Base-by-base conservation (phyloP, 2,329 filamentous ascomycete genomes). In the Colletotrichum sp. region DNA sequence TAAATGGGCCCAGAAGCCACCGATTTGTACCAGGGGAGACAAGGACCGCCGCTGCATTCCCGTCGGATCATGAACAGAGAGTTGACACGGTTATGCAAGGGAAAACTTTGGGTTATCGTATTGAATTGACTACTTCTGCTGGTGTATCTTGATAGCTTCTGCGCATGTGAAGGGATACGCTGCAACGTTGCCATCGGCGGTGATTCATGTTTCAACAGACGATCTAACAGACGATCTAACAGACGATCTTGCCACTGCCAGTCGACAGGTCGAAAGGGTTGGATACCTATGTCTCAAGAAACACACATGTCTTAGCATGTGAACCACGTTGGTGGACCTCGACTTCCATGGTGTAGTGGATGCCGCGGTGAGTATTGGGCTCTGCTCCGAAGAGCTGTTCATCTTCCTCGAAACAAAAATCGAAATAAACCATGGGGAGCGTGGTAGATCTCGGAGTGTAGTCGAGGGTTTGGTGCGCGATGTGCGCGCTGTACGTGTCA, bases 321-420 rank as follows among this genome's bases (percentile, higher is more conserved):
- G 61, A 61, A 55, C 66, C 60, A 38, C 43, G 38, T 73, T 70
- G 48, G 61, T 61, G 66, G 71, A 70, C 66, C 71, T 70, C 66
- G 32, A 56, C 32, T 28, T 70, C 71, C 66, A 73, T 55, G 32
- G 62, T 26, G 21, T 58, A 70, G 12, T 38, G 32, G 66, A 61
- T 48, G 66, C 18, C 66, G 66, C 66, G 71, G 71, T 70, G 71
- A 73, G 71, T 73, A 68, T 64, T 73, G 58, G 65, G 71, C 55
- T 66, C 71, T 65, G 61, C 56, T 38, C 56, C 52, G 32, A 28
- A 56, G 58, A 58, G 58, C 64, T 34, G 21, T 58, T 43, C 12
- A 70, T 73, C 71, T 70, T 70, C 71, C 65, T 70, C 58, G 70
- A 66, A 64, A 58, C 66, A 61, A 69, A 73, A 73, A 73, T 73